Evolutionary conservation across 345 rosid species (phyloP).

Genomic region (Carallia brachiata): DNA sequence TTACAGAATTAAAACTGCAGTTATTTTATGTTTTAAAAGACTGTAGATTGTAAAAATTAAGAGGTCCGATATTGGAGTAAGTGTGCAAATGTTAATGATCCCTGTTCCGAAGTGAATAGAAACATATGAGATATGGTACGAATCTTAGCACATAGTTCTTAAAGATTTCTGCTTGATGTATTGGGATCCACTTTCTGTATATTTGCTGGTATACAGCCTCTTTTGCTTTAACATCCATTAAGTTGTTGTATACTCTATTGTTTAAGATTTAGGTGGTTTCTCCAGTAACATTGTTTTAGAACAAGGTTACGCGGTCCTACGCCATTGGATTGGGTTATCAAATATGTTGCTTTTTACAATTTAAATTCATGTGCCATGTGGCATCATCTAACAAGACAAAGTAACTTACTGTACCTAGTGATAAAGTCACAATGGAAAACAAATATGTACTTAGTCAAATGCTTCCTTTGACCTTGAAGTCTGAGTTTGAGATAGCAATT

Average conservation of each 20-base stretch:
- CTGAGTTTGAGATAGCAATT: not conserved
- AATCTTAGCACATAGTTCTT: not conserved
- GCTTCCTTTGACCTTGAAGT: constrained; percentile 1
- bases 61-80: not conserved
- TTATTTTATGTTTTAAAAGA: not conserved
- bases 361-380: too few species aligned
- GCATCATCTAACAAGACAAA: too few species aligned
- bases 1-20: not conserved
- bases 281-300: not conserved
- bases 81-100: not conserved
- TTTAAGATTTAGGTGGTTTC: too few species aligned
- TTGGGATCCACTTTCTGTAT: not conserved
- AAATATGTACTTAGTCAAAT: not conserved
- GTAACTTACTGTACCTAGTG: not conserved
- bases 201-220: too few species aligned
- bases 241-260: not conserved
- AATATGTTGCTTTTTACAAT: not conserved
- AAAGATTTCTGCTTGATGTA: not conserved
- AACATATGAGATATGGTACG: not conserved
- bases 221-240: too few species aligned
- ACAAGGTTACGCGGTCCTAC: not conserved
- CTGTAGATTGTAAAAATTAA: not conserved
- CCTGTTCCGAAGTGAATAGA: not conserved
- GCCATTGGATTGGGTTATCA: not conserved
- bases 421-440: too few species aligned